Evolutionary conservation across 2,329 filamentous ascomycete genomes (phyloP).

Genomic region (Ophiobolus disseminans): DNA sequence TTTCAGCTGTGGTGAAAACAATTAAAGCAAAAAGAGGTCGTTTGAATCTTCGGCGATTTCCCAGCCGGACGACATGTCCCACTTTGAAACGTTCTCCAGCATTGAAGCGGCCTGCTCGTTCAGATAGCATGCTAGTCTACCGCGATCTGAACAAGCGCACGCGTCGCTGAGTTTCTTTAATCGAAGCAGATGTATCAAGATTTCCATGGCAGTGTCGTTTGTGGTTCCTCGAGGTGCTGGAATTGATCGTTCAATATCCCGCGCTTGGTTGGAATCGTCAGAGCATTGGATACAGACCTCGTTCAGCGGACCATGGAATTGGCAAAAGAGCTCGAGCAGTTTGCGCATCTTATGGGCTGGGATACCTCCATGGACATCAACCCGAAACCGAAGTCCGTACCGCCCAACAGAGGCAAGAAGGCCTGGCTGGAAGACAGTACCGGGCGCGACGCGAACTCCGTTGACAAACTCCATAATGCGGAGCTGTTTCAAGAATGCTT

Average conservation of each 20-base stretch:
- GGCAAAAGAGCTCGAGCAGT: not conserved
- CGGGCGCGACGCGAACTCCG: not conserved
- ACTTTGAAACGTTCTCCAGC: too few species aligned
- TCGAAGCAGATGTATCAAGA: too few species aligned
- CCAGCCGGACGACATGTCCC: too few species aligned
- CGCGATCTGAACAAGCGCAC: too few species aligned
- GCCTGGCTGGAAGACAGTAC: not conserved
- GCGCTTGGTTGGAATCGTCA: not conserved
- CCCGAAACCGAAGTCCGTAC: not conserved
- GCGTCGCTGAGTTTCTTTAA: too few species aligned
- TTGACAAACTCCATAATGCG: not conserved
- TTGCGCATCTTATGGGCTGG: not conserved
- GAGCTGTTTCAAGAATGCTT: not conserved
- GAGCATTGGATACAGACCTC: not conserved
- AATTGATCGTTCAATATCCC: not conserved
- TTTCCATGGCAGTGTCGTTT: too few species aligned
- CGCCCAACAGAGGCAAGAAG: not conserved
- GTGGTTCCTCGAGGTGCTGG: too few species aligned
- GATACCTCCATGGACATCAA: not conserved
- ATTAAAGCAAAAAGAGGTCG: too few species aligned
- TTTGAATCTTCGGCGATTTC: too few species aligned
- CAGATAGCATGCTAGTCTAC: too few species aligned
- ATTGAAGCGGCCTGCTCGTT: too few species aligned
- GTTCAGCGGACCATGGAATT: not conserved
- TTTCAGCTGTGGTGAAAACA: too few species aligned